Evolutionary conservation across 1,284 basidiomycete genomes (phyloP), one percentile per base, ranked within the genome.

Genomic region (Cryptococcus depauperatus): DNA sequence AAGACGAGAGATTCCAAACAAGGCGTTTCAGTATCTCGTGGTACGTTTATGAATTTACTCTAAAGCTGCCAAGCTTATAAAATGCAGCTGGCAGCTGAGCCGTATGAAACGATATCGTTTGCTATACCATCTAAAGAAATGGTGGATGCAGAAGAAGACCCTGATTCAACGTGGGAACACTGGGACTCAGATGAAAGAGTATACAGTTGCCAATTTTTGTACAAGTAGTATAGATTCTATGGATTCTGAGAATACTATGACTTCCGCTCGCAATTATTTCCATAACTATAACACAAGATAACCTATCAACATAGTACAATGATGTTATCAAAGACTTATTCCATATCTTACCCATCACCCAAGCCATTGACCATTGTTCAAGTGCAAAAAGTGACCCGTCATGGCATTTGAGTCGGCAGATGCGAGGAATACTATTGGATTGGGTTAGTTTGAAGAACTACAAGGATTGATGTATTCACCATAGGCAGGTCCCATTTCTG

Each of bases 51-150:
- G 13, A 21, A 19, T 26, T 33, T n/a, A 22, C n/a, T 28, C 27
- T 4, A 5, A 38, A 28, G 8, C 37, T 30, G n/a, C 16, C 19
- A 16, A 7, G 32, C 14, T 30, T 19, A 19, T 27, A 30, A 34
- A 11, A 2, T 13, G 23, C 58, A 95, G 89, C 86, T 98, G 46
- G 95, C 93, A 14, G 92, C 95, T 16, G 95, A 98, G 63, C 93
- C 95, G 5, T 99, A 98, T 67, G 93, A 98, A 73, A 97, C 91
- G 3, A 93, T 98, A 56, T 88, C 92, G 8, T 98, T 98, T 76
- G 88, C 93, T 25, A 88, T 98, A 56, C 95, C 93, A 37, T 84
- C 91, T n/a, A 81, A 87, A 43, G 93, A 97, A 72, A 93, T 99
- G 53, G 93, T 91, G 62, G 66, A 69, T 35, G 62, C 61, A 35